These are phyloP conservation scores for Inonotus hispidus DNA, from an alignment of 1,284 basidiomycete genomes.

Conservation along the genomic window DNA sequence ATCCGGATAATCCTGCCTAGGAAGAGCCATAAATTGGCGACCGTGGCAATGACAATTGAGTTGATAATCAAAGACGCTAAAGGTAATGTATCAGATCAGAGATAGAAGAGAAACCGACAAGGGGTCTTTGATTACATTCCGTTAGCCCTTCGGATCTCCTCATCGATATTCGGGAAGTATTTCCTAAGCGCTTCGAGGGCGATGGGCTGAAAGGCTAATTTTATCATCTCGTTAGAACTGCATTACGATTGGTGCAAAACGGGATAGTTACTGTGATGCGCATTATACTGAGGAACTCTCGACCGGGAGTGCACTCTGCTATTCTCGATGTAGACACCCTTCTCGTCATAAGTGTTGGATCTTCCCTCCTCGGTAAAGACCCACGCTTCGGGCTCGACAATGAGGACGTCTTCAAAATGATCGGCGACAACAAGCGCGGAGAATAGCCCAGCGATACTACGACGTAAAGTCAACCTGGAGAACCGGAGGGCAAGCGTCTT, in stretches of 20 bases:
- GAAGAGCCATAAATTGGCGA: conserved; percentile 4
- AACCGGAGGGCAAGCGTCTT: neutral
- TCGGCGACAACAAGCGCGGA: conserved; percentile 27
- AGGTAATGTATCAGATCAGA: neutral
- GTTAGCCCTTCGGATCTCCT: conserved; percentile 19
- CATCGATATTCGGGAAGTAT: conserved; percentile 26
- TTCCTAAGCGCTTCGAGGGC: conserved; percentile 20
- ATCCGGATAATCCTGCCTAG: neutral
- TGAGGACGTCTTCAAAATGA: conserved; percentile 31
- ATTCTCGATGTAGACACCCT: conserved; percentile 9
- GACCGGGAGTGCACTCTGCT: conserved; percentile 20
- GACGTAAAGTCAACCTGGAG: neutral
- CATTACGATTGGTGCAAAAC: neutral
- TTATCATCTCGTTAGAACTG: neutral
- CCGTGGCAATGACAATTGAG: neutral
- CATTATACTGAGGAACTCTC: conserved; percentile 28
- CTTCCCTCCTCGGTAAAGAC: conserved; percentile 13
- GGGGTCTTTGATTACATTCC: conserved; percentile 12
- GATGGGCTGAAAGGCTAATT: conserved; percentile 19
- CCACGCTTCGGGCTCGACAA: conserved; percentile 32
- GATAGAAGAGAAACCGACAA: neutral
- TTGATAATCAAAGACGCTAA: conserved; percentile 3
- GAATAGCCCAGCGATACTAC: conserved; percentile 27
- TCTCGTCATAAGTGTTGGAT: conserved; percentile 7
- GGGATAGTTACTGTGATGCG: conserved; percentile 24